A percentile compares a stretch with the other conserved stretches of the same genome.
phyloP scores from a whole-genome alignment of 805 yeast genomes.

The Spathaspora boniae region DNA sequence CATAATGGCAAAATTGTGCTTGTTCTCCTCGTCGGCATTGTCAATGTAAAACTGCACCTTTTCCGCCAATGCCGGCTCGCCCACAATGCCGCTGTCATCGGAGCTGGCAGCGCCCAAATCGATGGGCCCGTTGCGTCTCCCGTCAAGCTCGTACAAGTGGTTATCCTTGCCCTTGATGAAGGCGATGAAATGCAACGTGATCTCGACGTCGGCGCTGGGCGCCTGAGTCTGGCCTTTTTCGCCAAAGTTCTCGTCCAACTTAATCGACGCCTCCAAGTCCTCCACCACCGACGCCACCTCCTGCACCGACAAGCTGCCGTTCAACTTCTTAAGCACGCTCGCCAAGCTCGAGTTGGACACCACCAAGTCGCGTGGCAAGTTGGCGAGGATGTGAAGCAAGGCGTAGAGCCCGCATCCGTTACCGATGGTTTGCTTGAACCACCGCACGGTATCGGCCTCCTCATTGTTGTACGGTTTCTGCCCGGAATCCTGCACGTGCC shows the following conservation, averaged over 20 bases:
- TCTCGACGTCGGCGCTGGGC: slow-evolving; percentile 51
- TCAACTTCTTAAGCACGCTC: slow-evolving; percentile 4
- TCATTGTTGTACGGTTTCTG: slow-evolving; percentile 20
- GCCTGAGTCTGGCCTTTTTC: slow-evolving; percentile 64
- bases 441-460: slow-evolving; percentile 39
- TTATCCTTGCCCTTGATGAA: slow-evolving; percentile 56
- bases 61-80: slow-evolving; percentile 45
- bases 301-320: slow-evolving; percentile 17
- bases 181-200: slow-evolving; percentile 73
- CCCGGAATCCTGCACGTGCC: slow-evolving; percentile 37
- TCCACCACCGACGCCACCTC: slow-evolving; percentile 46
- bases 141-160: slow-evolving; percentile 81
- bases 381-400: slow-evolving; percentile 56
- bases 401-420: slow-evolving; percentile 96
- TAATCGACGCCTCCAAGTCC: slow-evolving; percentile 37
- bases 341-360: slow-evolving; percentile 32
- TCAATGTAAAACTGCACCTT: slow-evolving; percentile 68
- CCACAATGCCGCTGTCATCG: slow-evolving; percentile 31
- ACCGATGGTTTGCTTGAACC: slow-evolving; percentile 82
- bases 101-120: slow-evolving; percentile 48
- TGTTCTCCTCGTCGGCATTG: slow-evolving; percentile 55
- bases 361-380: slow-evolving; percentile 44
- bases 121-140: slow-evolving; percentile 76
- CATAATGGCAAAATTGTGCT: slow-evolving; percentile 68
- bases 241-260: slow-evolving; percentile 44